phyloP scores from a whole-genome alignment of 2,329 filamentous ascomycete genomes.

The Diaporthe sp. region DNA sequence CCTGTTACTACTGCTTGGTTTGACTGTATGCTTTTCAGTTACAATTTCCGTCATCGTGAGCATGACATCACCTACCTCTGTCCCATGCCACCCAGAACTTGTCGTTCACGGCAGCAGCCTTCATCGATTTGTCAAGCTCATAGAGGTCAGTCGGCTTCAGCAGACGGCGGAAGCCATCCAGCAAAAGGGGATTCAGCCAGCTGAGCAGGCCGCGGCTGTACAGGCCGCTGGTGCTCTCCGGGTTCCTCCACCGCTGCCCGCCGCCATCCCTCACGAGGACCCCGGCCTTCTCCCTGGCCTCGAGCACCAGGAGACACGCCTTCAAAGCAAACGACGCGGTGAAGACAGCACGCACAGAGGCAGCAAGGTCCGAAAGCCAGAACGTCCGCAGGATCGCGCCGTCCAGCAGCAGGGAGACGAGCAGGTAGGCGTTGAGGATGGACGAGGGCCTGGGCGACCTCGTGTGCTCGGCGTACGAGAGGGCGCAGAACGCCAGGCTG shows the following conservation, averaged over 20 bases:
- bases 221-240: constrained; percentile 56
- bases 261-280: constrained; percentile 47
- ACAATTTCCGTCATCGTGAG: background rate
- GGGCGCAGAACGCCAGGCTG: constrained; percentile 49
- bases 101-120: constrained; percentile 48
- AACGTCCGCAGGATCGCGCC: constrained; percentile 52
- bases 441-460: constrained; percentile 51
- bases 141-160: constrained; percentile 54
- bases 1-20: constrained; percentile 5
- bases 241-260: constrained; percentile 47
- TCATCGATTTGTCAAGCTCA: constrained; percentile 52
- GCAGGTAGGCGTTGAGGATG: constrained; percentile 52
- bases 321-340: constrained; percentile 55
- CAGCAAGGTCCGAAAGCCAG: constrained; percentile 48
- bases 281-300: constrained; percentile 55
- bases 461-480: constrained; percentile 52
- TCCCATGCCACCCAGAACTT: constrained; percentile 51
- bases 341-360: constrained; percentile 51
- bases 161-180: constrained; percentile 53
- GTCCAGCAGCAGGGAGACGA: constrained; percentile 53
- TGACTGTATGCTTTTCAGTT: constrained; percentile 3
- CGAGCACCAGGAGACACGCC: constrained; percentile 52
- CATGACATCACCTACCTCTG: constrained; percentile 44
- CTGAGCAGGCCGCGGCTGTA: constrained; percentile 55
- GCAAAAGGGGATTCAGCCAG: constrained; percentile 56